Conservation (phyloP, 2,329 filamentous ascomycete species). For the Curvularia spicifera region DNA sequence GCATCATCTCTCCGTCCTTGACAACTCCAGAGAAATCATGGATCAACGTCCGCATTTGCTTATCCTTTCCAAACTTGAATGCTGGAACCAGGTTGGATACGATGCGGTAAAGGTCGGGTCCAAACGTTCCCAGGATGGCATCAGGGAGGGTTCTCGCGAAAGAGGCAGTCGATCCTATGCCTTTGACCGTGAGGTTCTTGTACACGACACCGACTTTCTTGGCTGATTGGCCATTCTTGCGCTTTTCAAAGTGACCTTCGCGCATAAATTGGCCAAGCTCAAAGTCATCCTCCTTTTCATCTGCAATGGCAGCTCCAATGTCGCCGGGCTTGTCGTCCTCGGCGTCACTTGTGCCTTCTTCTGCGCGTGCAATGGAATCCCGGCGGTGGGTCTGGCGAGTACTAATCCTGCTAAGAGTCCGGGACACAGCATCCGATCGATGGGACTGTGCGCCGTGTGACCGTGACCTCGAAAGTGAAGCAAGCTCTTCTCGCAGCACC, state of each 20-base stretch:
- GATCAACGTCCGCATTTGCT: slow-evolving; percentile 63
- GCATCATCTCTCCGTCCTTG: slow-evolving; percentile 73
- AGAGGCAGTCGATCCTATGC: slow-evolving; percentile 68
- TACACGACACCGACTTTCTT: slow-evolving; percentile 82
- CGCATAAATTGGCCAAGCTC: slow-evolving; percentile 73
- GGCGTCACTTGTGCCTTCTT: slow-evolving; percentile 14
- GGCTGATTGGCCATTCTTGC: slow-evolving; percentile 68
- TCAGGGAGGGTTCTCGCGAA: slow-evolving; percentile 76
- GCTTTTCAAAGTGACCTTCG: slow-evolving; percentile 77
- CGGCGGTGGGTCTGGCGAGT: slow-evolving; percentile 27
- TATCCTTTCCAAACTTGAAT: slow-evolving; percentile 56
- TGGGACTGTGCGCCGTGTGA: slow-evolving; percentile 35
- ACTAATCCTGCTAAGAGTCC: slow-evolving; percentile 39
- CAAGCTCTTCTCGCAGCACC: slow-evolving; percentile 62
- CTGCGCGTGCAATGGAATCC: slow-evolving; percentile 20
- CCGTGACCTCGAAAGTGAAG: slow-evolving; percentile 57
- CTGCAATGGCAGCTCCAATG: slow-evolving; percentile 37
- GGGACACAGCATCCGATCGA: slow-evolving; percentile 32
- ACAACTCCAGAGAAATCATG: slow-evolving; percentile 72
- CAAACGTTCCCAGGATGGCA: slow-evolving; percentile 78
- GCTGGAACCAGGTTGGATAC: slow-evolving; percentile 62
- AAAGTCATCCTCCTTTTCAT: slow-evolving; percentile 66
- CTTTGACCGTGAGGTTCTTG: slow-evolving; percentile 75
- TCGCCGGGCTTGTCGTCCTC: slow-evolving; percentile 33
- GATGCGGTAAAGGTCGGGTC: slow-evolving; percentile 75